Base-by-base conservation (phyloP, 2,329 filamentous ascomycete genomes). In the Talaromyces sp. region DNA sequence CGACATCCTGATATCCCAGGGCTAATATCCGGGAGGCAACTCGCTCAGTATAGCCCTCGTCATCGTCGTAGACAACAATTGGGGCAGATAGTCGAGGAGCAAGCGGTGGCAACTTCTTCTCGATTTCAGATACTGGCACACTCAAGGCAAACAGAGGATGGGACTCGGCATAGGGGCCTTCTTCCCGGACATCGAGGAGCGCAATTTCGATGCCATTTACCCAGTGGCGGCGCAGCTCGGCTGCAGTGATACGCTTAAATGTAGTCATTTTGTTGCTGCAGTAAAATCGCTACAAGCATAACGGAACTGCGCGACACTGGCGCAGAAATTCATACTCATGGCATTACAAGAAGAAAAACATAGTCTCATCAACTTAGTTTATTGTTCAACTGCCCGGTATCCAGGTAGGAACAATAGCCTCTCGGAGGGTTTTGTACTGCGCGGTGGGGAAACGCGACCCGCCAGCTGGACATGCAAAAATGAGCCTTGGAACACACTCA, bases 101-200 rank as follows among this genome's bases (percentile, higher is more conserved):
- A 3, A 75, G 50, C 4, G 69, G 43, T 1, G 72, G 71, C 1
- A 75, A 39, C 22, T 70, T 74, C 39, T 27, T 66, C 52, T 75
- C 72, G 3, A 74, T 68, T 24, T 75, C 73, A 0, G 73, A 74
- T 13, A 75, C 66, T 3, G 73, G 73, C 33, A 75, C 69, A 39
- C 67, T 74, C 2, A 75, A 33, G 16, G 73, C 73, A 41, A 70
- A 75, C 2, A 75, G 63, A 19, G 73, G 73, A 62, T 75, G 73
- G 0, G 73, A 66, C 3, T 69, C 65, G 10, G 73, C 65, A 63
- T 70, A 75, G 14, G 73, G 72, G 2, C 71, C 73, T 70, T 75
- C 73, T 69, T 75, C 73, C 11, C 73, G 71, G n/a, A 75, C 71
- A 22, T 75, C 73, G 35, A 75, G 62, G 24, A 75, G 68, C 11